Evolutionary conservation across 257 asterid genomes (phyloP).

Genomic region (Agastache rugosa): DNA sequence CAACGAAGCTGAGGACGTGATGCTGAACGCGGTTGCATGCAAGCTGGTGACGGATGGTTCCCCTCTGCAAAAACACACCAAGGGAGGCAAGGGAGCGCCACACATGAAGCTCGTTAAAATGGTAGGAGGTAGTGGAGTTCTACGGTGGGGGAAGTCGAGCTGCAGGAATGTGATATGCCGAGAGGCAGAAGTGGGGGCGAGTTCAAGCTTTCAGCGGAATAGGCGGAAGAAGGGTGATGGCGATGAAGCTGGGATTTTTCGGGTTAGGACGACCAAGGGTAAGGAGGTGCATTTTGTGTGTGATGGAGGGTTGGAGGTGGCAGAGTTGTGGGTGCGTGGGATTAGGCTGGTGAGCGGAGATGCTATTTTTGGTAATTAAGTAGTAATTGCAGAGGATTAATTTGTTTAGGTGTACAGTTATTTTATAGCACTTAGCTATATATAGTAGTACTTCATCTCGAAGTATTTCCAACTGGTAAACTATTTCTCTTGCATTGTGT

Average conservation of each 20-base stretch:
- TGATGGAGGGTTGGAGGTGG: slow-evolving; percentile 69
- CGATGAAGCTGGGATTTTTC: slow-evolving; percentile 61
- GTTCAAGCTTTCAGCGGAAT: slow-evolving; percentile 52
- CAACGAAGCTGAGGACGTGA: slow-evolving; percentile 52
- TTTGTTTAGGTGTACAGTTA: slow-evolving; percentile 31
- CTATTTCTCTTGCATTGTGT: slow-evolving; percentile 4
- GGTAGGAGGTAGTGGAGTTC: slow-evolving; percentile 52
- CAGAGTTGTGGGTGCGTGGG: slow-evolving; percentile 51
- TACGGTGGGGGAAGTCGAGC: slow-evolving; percentile 76
- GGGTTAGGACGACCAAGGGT: slow-evolving; percentile 62
- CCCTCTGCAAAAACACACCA: slow-evolving; percentile 63
- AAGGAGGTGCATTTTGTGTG: slow-evolving; percentile 79
- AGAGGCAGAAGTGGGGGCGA: slow-evolving; percentile 67
- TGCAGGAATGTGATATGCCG: slow-evolving; percentile 66
- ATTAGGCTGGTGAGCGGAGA: slow-evolving; percentile 42
- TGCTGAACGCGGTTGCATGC: slow-evolving; percentile 65
- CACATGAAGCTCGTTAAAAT: slow-evolving; percentile 63
- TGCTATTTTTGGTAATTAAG: slow-evolving; percentile 26
- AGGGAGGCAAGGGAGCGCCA: slow-evolving; percentile 79
- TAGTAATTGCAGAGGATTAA: background rate
- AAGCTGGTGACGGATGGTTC: slow-evolving; percentile 63
- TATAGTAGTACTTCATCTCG: slow-evolving; percentile 54
- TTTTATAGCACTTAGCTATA: background rate
- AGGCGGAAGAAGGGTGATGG: slow-evolving; percentile 62
- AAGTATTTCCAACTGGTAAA: slow-evolving; percentile 35